Percentiles rank a stretch among this genome's conserved stretches.
Evolutionary conservation across 2,329 filamentous ascomycete genomes (phyloP).

Genomic region (Daldinia sp.): DNA sequence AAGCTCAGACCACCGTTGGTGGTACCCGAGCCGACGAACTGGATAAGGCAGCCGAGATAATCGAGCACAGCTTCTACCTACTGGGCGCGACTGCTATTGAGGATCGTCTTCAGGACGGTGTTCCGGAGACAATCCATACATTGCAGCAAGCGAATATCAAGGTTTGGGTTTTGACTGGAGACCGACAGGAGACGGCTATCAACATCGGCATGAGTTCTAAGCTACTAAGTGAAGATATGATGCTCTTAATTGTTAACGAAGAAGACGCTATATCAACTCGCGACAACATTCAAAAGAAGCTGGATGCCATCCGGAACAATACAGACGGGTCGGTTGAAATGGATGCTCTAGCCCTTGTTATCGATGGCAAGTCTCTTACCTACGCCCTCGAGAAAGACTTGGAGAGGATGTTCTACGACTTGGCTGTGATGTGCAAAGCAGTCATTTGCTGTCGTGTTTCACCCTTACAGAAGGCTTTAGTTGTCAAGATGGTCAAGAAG

Average conservation of each 20-base stretch:
- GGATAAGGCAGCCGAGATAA: conserved; percentile 95
- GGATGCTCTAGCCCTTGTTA: conserved; percentile 90
- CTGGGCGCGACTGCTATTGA: conserved; percentile 97
- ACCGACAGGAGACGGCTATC: conserved; percentile 98
- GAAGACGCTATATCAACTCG: conserved; percentile 82
- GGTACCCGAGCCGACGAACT: conserved; percentile 94
- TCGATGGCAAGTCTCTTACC: conserved; percentile 95
- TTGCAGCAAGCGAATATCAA: conserved; percentile 97
- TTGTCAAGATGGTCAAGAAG: conserved; percentile 97
- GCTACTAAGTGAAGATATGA: conserved; percentile 98
- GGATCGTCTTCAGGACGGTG: conserved; percentile 95
- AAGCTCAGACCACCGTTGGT: conserved; percentile 87
- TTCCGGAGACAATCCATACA: conserved; percentile 97
- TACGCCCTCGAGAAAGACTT: conserved; percentile 93
- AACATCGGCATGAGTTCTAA: conserved; percentile 99
- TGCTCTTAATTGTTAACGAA: conserved; percentile 94
- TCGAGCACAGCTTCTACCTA: conserved; percentile 91
- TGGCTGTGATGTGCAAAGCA: conserved; percentile 97
- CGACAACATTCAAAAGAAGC: conserved; percentile 92
- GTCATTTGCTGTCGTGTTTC: conserved; percentile 98
- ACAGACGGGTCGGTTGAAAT: conserved; percentile 80
- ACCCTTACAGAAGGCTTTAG: conserved; percentile 94
- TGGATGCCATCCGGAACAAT: conserved; percentile 89
- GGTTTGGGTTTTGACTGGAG: conserved; percentile 97
- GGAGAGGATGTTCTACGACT: conserved; percentile 91